Base-by-base conservation (phyloP, 1,139 yeast species). In the Lodderomyces parapsilosis region DNA sequence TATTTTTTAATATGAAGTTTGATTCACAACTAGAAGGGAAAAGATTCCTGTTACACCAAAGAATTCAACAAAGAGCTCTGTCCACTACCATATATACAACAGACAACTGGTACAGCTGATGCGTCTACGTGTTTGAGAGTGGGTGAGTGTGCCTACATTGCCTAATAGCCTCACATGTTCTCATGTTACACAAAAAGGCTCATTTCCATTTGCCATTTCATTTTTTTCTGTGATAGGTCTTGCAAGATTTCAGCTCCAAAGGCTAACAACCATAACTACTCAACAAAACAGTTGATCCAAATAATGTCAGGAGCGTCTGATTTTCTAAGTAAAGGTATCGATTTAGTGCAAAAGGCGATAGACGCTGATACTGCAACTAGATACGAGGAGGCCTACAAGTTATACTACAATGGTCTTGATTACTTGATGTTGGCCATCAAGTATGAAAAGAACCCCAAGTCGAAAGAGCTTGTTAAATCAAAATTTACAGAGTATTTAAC, bases 351-450 rank as follows among this genome's bases (percentile, higher is more conserved):
- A 59, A 86, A 86, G 64, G 99, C 99, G 20, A 90, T 94, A 45
- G 96, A 91, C 60, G 91, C 96, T 6, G 99, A 94, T 62, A 83
- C 89, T 19, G 93, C 91, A 24, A 86, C 94, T 39, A 76, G 86
- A 52, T 93, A 91, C 56, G 96, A 89, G 47, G 98, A 93, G 52
- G 99, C 99, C 0, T 93, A 93, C 63, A 87, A 89, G 48, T 78
- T 89, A 39, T 94, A 94, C 66, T 90, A 87, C 70, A 88, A 87
- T 56, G 98, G 98, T 2, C 74, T 94, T 48, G 99, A 93, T 62
- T 94, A 93, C 64, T 74, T 94, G 55, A 90, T 94, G 96, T 76
- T 90, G 55, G 99, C 99, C 3, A 75, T 94, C 57, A 94, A 94
- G 66, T 93, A 94, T 60, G 99, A 94, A 64, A 93, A 91, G 66